Evolutionary conservation across 2,329 filamentous ascomycete species (phyloP).

Genomic region (Microcyclospora tardicrescens): DNA sequence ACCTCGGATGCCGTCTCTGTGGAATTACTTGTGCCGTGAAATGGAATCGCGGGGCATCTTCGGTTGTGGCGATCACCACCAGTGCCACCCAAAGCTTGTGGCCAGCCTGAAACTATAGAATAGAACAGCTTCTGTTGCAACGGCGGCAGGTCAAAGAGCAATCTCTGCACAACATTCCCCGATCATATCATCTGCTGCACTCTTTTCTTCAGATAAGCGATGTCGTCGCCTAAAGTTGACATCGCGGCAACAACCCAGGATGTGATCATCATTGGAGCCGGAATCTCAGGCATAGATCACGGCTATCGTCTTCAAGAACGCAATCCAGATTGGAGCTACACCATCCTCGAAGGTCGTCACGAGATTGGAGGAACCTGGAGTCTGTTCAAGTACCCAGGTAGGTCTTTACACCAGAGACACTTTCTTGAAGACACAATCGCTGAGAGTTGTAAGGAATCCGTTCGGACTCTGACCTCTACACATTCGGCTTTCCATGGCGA

Average conservation of each 20-base stretch:
- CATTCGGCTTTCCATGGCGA: conserved; percentile 51
- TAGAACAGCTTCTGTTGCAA: too few species aligned
- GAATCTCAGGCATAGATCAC: conserved; percentile 62
- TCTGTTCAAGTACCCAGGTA: conserved; percentile 55
- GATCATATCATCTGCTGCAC: too few species aligned
- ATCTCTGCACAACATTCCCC: too few species aligned
- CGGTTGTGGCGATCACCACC: too few species aligned
- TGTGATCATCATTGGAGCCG: conserved; percentile 54
- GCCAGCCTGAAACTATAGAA: too few species aligned
- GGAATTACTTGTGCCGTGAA: too few species aligned
- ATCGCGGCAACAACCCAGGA: conserved; percentile 15
- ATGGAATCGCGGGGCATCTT: too few species aligned
- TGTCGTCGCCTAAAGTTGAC: too few species aligned
- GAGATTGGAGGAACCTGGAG: conserved; percentile 67
- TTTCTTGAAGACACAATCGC: conserved; percentile 9
- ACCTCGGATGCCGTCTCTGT: too few species aligned
- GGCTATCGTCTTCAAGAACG: conserved; percentile 45
- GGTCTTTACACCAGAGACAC: conserved; percentile 35
- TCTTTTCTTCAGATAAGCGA: too few species aligned
- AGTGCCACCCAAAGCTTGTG: too few species aligned
- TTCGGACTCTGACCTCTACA: conserved; percentile 29
- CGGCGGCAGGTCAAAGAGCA: too few species aligned
- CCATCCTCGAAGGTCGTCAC: conserved; percentile 54
- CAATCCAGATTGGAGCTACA: conserved; percentile 45
- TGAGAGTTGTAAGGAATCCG: not conserved